Percentiles rank a stretch among this genome's conserved stretches.
Evolutionary conservation across 306 rosid species (phyloP).

Genomic region (Biancaea sappan): DNA sequence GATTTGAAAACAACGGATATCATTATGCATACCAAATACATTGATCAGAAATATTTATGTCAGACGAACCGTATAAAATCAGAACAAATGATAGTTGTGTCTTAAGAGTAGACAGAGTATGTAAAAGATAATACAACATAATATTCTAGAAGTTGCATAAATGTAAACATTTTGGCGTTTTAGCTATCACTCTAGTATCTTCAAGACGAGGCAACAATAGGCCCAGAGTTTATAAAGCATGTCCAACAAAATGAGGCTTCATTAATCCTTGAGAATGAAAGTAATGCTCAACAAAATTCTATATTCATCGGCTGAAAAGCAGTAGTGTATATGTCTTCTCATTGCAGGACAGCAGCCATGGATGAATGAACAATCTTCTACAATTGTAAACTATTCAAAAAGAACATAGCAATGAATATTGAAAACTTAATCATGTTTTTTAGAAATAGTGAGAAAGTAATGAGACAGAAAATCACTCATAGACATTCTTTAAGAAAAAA

Average conservation of each 20-base stretch:
- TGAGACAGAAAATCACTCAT: neutral
- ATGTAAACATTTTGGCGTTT: too few relatives aligned
- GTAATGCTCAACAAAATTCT: too few relatives aligned
- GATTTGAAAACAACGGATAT: neutral
- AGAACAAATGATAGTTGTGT: neutral
- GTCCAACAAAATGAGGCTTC: neutral
- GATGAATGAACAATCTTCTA: conserved; percentile 19
- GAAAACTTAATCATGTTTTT: neutral
- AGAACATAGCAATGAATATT: conserved; percentile 3
- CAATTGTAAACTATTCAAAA: too few relatives aligned
- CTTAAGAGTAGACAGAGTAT: neutral
- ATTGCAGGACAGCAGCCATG: neutral
- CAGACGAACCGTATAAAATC: neutral
- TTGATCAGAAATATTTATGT: neutral
- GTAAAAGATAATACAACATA: neutral
- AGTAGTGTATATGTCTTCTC: neutral
- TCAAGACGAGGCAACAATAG: neutral
- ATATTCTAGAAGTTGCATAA: neutral
- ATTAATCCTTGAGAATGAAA: neutral
- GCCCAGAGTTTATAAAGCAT: conserved; percentile 2
- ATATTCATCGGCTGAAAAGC: neutral
- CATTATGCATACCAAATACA: neutral
- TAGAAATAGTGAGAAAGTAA: neutral
- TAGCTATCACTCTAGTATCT: neutral
- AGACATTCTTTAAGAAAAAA: neutral